Evolutionary conservation across 2,329 filamentous ascomycete genomes (phyloP), one percentile per base, ranked within the genome.

Genomic region (Seiridium cupressi): DNA sequence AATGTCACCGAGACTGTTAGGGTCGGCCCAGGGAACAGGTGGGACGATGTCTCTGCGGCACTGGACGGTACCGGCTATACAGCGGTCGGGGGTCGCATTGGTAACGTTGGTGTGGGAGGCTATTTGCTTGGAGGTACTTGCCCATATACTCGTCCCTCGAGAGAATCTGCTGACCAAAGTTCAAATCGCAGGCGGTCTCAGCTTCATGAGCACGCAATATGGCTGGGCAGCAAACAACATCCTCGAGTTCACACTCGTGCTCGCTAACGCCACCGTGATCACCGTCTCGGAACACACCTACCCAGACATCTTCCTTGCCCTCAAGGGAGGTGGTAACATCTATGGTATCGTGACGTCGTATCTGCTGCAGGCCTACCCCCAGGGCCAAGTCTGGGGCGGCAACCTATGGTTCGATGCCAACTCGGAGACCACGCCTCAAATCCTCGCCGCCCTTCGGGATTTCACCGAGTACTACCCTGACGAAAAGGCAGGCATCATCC

Each of bases 401-500:
- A 77, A 74, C 65, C 67, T 76, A 31, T 63, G 75, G 60, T 80
- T 77, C 67, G 62, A 66, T 18, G 70, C 72, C 44, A 72, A 63
- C 44, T 57, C 68, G 9, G 63, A 73, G 38, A 70, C 69, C 5
- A 71, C 70, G 26, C 60, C 63, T 4, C 65, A 70, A 11, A 65
- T 87, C 1, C 72, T 85, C 10, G 70, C 71, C 2, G 82, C 81
- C 1, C 71, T 82, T 3, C 77, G 79, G 31, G 80, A 86, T 69
- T 87, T 86, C 64, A 84, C 83, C 5, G 77, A 81, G 64, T 76
- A 87, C 69, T 84, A 85, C 66, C 73, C 77, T 0, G 85, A 89
- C 64, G 76, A 81, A 61, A 87, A 86, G 68, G 86, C 85, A 1
- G 84, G 79, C 10, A 80, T 89, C 51, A 88, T 88, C 62, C 70